phyloP scores from a whole-genome alignment of 140 eudicot genomes.

The Stevia rebaudiana region DNA sequence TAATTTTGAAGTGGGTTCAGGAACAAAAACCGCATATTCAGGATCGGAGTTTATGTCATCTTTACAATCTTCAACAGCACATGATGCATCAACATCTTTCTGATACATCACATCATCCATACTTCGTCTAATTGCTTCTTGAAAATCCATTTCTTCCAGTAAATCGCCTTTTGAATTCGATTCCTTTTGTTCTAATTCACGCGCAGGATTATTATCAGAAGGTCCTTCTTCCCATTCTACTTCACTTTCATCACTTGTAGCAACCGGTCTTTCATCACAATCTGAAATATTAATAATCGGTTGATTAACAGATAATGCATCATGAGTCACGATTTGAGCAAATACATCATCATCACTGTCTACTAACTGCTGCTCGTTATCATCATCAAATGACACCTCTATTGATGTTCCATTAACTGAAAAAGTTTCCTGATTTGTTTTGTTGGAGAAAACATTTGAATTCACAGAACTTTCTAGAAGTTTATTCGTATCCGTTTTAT shows the following conservation, averaged over 20 bases:
- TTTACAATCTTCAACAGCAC: slow-evolving; percentile 18
- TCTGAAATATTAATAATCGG: slow-evolving; percentile 42
- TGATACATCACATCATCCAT: slow-evolving; percentile 36
- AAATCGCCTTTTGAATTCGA: slow-evolving; percentile 48
- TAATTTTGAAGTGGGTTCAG: slow-evolving; percentile 19
- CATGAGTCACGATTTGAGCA: slow-evolving; percentile 50
- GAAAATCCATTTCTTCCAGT: slow-evolving; percentile 71
- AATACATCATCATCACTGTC: slow-evolving; percentile 72
- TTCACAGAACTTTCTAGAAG: slow-evolving; percentile 20
- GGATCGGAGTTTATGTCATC: slow-evolving; percentile 19
- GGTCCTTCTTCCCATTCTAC: slow-evolving; percentile 77
- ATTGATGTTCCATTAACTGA: slow-evolving; percentile 34
- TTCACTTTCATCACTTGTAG: slow-evolving; percentile 34
- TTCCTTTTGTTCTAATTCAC: slow-evolving; percentile 36
- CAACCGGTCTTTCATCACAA: slow-evolving; percentile 32
- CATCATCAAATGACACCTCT: slow-evolving; percentile 68
- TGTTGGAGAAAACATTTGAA: neutral
- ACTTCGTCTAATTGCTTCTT: slow-evolving; percentile 80
- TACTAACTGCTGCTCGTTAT: slow-evolving; percentile 23
- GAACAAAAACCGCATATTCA: slow-evolving; percentile 7
- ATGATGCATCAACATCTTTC: slow-evolving; percentile 18
- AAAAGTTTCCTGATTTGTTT: slow-evolving; percentile 27
- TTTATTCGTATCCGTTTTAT: slow-evolving; percentile 19
- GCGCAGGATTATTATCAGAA: slow-evolving; percentile 31
- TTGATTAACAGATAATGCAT: slow-evolving; percentile 27